phyloP scores from a whole-genome alignment of 345 rosid species.

The Salix dunnii region DNA sequence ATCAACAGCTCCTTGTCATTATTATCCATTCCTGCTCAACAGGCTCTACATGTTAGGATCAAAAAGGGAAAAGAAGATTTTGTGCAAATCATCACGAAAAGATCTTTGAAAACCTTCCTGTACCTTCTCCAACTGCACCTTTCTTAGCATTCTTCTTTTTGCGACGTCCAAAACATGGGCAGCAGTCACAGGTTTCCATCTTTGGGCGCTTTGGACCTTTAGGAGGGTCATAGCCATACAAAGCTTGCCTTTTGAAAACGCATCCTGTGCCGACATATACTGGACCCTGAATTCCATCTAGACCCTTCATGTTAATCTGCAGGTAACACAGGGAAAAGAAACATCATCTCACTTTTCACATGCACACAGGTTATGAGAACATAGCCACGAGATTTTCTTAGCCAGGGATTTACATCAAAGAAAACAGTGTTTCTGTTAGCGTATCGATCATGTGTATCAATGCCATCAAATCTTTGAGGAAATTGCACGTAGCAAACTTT shows the following conservation, averaged over 20 bases:
- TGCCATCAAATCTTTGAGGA: constrained; percentile 34
- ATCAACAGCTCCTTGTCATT: constrained; percentile 76
- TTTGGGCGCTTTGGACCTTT: constrained; percentile 65
- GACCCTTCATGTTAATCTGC: constrained; percentile 40
- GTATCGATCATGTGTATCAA: constrained; percentile 32
- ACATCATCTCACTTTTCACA: constrained; percentile 1
- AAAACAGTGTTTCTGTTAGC: constrained; percentile 37
- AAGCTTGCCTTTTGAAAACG: constrained; percentile 30
- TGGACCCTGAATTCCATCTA: constrained; percentile 35
- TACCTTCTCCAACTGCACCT: constrained; percentile 45
- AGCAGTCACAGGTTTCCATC: constrained; percentile 94
- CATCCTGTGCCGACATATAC: constrained; percentile 38
- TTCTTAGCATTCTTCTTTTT: constrained; percentile 55
- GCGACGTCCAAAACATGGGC: constrained; percentile 90
- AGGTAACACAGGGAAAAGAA: background rate
- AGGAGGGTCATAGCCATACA: constrained; percentile 31
- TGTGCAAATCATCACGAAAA: constrained; percentile 1
- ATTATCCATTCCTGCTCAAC: constrained; percentile 45
- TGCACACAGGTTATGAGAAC: background rate
- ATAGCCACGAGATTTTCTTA: background rate
- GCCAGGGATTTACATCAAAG: constrained; percentile 24
- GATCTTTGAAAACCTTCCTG: constrained; percentile 46
- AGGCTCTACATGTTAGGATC: background rate
- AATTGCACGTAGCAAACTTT: constrained; percentile 31
- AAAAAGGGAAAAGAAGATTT: background rate